Evolutionary conservation across 2,329 filamentous ascomycete species (phyloP).

Genomic region (Fusarium coicis): DNA sequence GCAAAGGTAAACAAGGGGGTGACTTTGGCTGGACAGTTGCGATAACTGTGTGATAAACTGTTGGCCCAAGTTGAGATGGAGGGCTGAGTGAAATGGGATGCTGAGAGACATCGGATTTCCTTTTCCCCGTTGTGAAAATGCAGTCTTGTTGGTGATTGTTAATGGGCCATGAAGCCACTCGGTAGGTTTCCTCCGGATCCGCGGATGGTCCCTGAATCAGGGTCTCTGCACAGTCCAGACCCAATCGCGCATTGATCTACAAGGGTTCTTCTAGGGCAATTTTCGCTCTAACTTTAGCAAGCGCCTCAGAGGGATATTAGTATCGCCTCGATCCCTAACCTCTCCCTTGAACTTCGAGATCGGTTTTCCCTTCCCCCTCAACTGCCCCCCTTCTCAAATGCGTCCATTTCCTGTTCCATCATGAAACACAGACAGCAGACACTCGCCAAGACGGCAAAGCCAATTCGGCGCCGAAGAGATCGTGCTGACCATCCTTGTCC

Average conservation of each 20-base stretch:
- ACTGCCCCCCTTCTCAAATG: neutral
- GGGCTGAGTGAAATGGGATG: neutral
- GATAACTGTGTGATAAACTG: neutral
- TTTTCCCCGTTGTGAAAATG: neutral
- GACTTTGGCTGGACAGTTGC: neutral
- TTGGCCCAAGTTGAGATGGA: neutral
- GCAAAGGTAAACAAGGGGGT: neutral
- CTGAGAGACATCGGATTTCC: neutral
- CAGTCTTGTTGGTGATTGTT: neutral
- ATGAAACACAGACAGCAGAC: conserved; percentile 15
- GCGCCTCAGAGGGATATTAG: conserved; percentile 18
- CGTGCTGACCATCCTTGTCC: neutral
- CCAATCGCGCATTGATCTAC: conserved; percentile 12
- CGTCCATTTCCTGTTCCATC: neutral
- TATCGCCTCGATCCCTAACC: conserved; percentile 4
- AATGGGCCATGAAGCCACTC: neutral
- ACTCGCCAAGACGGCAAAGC: conserved; percentile 1
- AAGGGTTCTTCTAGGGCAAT: neutral
- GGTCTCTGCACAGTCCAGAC: conserved; percentile 12
- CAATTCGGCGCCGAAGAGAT: conserved; percentile 7
- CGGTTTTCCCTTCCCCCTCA: neutral
- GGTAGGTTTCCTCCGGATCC: conserved; percentile 17
- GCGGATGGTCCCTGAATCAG: conserved; percentile 24
- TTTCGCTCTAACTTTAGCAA: neutral
- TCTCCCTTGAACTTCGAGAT: conserved; percentile 2